Evolutionary conservation across 177 flowering plant genomes (phyloP), one percentile per base, ranked within the genome.

Genomic region (Vitis hybrid): DNA sequence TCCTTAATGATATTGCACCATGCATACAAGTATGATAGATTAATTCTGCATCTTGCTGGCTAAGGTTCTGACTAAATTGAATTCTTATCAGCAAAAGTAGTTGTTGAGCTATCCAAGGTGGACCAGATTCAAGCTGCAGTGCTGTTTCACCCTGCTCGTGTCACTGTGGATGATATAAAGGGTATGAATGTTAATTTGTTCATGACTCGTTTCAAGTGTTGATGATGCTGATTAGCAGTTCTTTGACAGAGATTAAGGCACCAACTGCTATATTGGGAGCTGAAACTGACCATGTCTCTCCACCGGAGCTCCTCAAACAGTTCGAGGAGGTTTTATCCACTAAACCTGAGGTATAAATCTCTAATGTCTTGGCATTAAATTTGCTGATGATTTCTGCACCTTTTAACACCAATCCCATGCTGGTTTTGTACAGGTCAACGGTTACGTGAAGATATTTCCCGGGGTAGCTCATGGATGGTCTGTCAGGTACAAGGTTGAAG

Each of bases 231-330:
- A 51, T 57, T 18, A 7, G 30, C 51, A 7, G 54, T 14, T 35
- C 14, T 11, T n/a, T 72, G 72, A 50, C 81, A 88, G 92, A 70
- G 62, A 78, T 85, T 18, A 85, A 84, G 67, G 71, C 30, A 48
- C 92, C 84, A 20, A 71, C 80, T 80, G 71, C 90, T 17, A 63
- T 87, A 50, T 62, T 87, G 20, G 90, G 84, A 73, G 90, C 89
- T 64, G 90, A 88, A 68, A 65, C 65, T 64, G 92, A 88, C 72
- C 11, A 76, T 2, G 10, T 56, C 9, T 76, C 82, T 66, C 89
- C 92, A 41, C 87, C 83, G 0, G 88, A 81, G 64, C 81, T 80
- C 12, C 8, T 85, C 46, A 88, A 83, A 64, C 79, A 80, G 58
- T 81, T 85, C 62, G 86, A 77, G 21, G 85, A 84, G 49, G 67